Conservation (phyloP, 805 yeast species). For the Ogataea angusta region DNA sequence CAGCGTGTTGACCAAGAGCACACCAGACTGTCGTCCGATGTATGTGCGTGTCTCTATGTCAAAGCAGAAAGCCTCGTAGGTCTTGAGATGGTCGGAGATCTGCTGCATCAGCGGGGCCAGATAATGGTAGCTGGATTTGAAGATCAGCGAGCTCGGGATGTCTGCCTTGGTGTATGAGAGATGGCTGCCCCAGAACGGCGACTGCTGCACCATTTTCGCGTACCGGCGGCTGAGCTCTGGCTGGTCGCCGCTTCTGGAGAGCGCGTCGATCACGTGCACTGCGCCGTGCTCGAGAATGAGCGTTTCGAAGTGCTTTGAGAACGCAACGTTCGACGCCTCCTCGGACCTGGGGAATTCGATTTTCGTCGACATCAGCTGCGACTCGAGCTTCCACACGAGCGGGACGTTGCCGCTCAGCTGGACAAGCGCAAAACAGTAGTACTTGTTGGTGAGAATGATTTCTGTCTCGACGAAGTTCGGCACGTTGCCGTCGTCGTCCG, state of each 20-base stretch:
- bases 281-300: constrained; percentile 47
- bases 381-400: constrained; percentile 50
- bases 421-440: constrained; percentile 42
- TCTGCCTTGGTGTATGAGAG: constrained; percentile 36
- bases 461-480: constrained; percentile 54
- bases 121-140: constrained; percentile 30
- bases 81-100: constrained; percentile 33
- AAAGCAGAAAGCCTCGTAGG: constrained; percentile 45
- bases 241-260: constrained; percentile 41
- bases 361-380: constrained; percentile 42
- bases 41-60: constrained; percentile 35
- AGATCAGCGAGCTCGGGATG: constrained; percentile 33
- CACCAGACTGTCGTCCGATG: constrained; percentile 49
- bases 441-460: constrained; percentile 41
- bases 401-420: constrained; percentile 54
- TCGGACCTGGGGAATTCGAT: constrained; percentile 47
- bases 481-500: constrained; percentile 54
- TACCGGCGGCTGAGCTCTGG: constrained; percentile 43
- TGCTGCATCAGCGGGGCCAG: constrained; percentile 19
- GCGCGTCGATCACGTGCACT: constrained; percentile 47
- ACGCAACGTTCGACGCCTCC: constrained; percentile 53
- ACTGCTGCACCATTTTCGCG: constrained; percentile 25
- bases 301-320: constrained; percentile 46
- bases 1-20: constrained; percentile 47
- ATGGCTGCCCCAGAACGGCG: constrained; percentile 15